phyloP scores from a whole-genome alignment of 2,329 filamentous ascomycete genomes.

The Talaromyces islandicus region DNA sequence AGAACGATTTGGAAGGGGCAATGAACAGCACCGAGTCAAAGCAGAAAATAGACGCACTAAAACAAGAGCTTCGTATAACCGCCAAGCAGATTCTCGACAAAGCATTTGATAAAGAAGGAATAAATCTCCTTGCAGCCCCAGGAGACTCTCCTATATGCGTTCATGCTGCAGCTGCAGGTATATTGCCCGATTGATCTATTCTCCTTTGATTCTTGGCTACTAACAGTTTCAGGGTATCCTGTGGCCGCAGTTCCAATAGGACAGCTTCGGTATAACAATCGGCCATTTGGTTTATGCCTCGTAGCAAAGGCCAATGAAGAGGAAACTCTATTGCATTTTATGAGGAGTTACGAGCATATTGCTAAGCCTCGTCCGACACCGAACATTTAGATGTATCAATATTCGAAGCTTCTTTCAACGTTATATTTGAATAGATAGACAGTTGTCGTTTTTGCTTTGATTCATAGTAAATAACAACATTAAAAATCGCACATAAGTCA shows the following conservation, averaged over 20 bases:
- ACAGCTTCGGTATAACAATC: conserved; percentile 17
- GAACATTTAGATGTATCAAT: not conserved
- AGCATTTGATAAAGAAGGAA: not conserved
- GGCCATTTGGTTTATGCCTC: conserved; percentile 22
- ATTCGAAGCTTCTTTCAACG: too few relatives aligned
- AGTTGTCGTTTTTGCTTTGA: too few relatives aligned
- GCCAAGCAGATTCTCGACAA: not conserved
- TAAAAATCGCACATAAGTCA: too few relatives aligned
- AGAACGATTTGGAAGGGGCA: not conserved
- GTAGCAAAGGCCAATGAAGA: conserved; percentile 16
- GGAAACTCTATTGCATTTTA: conserved; percentile 17
- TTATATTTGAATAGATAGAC: too few relatives aligned
- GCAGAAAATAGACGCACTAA: not conserved
- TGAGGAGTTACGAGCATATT: conserved; percentile 13
- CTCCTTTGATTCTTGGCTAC: not conserved
- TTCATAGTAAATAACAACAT: too few relatives aligned
- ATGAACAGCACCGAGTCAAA: not conserved
- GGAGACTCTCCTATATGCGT: conserved; percentile 8
- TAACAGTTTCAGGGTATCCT: conserved; percentile 17
- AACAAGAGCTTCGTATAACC: not conserved
- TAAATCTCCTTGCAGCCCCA: conserved; percentile 9
- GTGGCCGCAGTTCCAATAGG: conserved; percentile 21
- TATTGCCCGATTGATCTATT: not conserved
- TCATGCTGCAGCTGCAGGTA: conserved; percentile 16
- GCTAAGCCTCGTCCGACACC: not conserved